These are phyloP conservation scores for Pichia sporocuriosa DNA, from an alignment of 805 yeast genomes.

Conservation along the genomic window DNA sequence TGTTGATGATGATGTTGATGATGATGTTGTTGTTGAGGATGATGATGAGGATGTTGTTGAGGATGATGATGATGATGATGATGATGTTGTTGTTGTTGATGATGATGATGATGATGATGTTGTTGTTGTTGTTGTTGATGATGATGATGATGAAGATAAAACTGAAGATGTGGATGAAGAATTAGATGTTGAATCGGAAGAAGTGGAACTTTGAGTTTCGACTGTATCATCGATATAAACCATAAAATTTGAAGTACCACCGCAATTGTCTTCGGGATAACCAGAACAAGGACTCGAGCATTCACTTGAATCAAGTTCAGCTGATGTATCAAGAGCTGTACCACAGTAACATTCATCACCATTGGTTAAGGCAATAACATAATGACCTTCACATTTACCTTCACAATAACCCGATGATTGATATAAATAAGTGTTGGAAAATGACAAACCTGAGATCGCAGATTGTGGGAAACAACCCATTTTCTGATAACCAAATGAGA, in stretches of 20 bases:
- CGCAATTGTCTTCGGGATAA: constrained; percentile 59
- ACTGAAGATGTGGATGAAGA: constrained; percentile 15
- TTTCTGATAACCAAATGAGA: constrained; percentile 13
- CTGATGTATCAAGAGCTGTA: constrained; percentile 30
- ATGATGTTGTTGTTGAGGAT: constrained; percentile 6
- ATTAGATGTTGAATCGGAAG: constrained; percentile 1
- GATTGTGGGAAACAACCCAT: constrained; percentile 26
- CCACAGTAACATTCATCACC: constrained; percentile 69
- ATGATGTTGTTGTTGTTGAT: constrained; percentile 10
- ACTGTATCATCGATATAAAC: constrained; percentile 35
- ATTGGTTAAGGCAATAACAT: constrained; percentile 38
- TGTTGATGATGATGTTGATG: constrained; percentile 10
- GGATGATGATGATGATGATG: constrained; percentile 11
- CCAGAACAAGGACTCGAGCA: constrained; percentile 54
- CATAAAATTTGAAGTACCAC: constrained; percentile 40
- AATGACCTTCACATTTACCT: constrained; percentile 37
- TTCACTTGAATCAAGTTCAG: constrained; percentile 22
- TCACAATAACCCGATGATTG: constrained; percentile 62
- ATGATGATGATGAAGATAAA: constrained; percentile 8
- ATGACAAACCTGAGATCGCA: constrained; percentile 28
- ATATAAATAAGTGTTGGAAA: constrained; percentile 42
- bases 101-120: constrained; percentile 12
- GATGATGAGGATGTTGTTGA: constrained; percentile 6
- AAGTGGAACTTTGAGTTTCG: too few species aligned
- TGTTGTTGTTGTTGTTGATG: constrained; percentile 13